Conservation (phyloP, 2,329 filamentous ascomycete genomes). For the Ilyonectria sp. region DNA sequence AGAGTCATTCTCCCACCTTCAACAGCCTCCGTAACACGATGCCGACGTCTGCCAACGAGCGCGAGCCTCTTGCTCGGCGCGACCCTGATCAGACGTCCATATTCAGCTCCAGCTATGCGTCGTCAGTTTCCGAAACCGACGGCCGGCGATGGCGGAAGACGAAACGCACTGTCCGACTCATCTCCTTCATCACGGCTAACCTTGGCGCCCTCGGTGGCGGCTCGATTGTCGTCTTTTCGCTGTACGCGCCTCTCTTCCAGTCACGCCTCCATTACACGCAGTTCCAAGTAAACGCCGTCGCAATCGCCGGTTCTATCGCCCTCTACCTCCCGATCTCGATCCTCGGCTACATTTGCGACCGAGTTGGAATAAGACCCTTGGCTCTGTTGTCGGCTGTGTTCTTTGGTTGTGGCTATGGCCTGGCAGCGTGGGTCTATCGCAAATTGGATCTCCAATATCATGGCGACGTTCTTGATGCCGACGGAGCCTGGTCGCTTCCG, state of each 20-base stretch:
- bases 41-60: slow-evolving; percentile 39
- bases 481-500: slow-evolving; percentile 77
- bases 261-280: slow-evolving; percentile 89
- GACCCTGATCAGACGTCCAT: slow-evolving; percentile 46
- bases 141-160: slow-evolving; percentile 45
- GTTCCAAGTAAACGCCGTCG: slow-evolving; percentile 91
- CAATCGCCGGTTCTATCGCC: slow-evolving; percentile 87
- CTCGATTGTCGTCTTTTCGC: slow-evolving; percentile 92
- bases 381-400: slow-evolving; percentile 80
- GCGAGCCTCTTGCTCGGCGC: slow-evolving; percentile 35
- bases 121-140: slow-evolving; percentile 38
- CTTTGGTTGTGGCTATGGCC: slow-evolving; percentile 85
- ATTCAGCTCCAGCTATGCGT: slow-evolving; percentile 43
- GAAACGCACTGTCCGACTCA: slow-evolving; percentile 56
- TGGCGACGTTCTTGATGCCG: slow-evolving; percentile 57
- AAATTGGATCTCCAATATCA: slow-evolving; percentile 63
- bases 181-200: slow-evolving; percentile 70
- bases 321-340: slow-evolving; percentile 94
- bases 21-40: slow-evolving; percentile 28
- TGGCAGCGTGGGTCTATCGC: slow-evolving; percentile 84
- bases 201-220: slow-evolving; percentile 82
- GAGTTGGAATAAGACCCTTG: slow-evolving; percentile 84
- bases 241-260: slow-evolving; percentile 94
- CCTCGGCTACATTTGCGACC: slow-evolving; percentile 93
- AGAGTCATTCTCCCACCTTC: slow-evolving; percentile 4